Percentiles rank a stretch among this genome's conserved stretches.
These are phyloP conservation scores for Backusella mclennaniae DNA, from an alignment of 192 early-diverging fungal genomes.

Conservation along the genomic window DNA sequence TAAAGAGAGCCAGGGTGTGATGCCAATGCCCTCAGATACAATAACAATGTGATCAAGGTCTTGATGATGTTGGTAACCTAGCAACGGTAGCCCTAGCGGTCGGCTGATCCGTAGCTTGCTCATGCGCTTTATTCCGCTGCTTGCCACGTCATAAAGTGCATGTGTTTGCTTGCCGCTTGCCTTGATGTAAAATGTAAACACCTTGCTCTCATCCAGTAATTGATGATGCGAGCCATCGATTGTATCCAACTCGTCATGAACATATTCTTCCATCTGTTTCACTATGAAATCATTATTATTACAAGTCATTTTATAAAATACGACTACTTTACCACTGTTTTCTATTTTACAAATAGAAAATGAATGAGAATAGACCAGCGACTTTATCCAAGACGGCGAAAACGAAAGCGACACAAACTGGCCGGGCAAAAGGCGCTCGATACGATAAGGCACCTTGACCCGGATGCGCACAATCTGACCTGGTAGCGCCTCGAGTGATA, in stretches of 20 bases:
- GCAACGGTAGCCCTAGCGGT: neutral
- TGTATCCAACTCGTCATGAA: neutral
- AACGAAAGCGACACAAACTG: constrained; percentile 18
- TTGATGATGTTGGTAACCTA: neutral
- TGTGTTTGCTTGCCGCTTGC: constrained; percentile 11
- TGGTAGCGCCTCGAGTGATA: neutral
- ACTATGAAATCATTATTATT: neutral
- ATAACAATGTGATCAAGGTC: constrained; percentile 4
- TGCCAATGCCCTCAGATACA: constrained; percentile 27
- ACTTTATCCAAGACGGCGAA: neutral
- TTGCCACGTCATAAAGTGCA: neutral
- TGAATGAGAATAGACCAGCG: constrained; percentile 11
- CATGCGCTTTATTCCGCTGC: neutral
- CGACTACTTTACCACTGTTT: neutral
- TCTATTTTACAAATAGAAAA: constrained; percentile 28
- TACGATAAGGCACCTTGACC: neutral
- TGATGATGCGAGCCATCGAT: neutral
- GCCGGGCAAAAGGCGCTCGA: neutral
- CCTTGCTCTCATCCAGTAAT: neutral
- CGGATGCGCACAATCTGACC: constrained; percentile 4
- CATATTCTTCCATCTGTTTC: neutral
- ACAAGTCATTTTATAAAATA: no score
- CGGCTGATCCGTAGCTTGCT: constrained; percentile 1
- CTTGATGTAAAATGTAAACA: constrained; percentile 24
- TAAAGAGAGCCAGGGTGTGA: constrained; percentile 27